Evolutionary conservation across 148 eudicot species (phyloP), one percentile per base, ranked within the genome.

Genomic region (Heliosperma pusillum): DNA sequence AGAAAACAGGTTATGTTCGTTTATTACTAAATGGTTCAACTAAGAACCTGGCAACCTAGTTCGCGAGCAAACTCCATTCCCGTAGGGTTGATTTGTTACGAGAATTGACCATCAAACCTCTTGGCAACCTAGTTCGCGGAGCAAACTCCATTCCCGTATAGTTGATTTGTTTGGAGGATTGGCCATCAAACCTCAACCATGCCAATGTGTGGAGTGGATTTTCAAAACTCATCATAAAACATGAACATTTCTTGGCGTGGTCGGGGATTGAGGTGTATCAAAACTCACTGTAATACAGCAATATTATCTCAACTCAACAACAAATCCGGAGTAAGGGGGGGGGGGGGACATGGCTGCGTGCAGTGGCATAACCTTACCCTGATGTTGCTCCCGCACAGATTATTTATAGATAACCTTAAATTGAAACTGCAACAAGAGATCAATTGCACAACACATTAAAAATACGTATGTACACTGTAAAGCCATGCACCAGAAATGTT

Each of bases 161-260:
- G 40, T 33, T 33, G 3, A 33, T 33, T 33, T 33, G 40, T 33
- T 33, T n/a, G n/a, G n/a, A n/a, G n/a, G 40, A 33, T 33, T 33
- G 40, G 40, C 6, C 40, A 5, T 33, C 40, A 33, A 33, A 33
- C 40, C 40, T 1, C 40, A 33, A 47, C 53, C 53, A 47, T 47
- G 53, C 53, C 13, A 47, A 47, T 47, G 16, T 47, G 40, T 47
- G 45, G 45, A 42, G 45, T 42, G n/a, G n/a, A n/a, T n/a, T n/a
- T n/a, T n/a, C n/a, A n/a, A n/a, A n/a, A n/a, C n/a, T n/a, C n/a
- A 15, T 47, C 53, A 42, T 42, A 47, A 16, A 65, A 11, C 45
- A 17, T 65, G 69, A 65, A 65, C 44, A 33, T 30, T 65, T 65
- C 69, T n/a, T 65, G 69, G 69, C n/a, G n/a, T n/a, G n/a, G n/a